Conservation (phyloP, 345 rosid species). For the Dimocarpus longan region DNA sequence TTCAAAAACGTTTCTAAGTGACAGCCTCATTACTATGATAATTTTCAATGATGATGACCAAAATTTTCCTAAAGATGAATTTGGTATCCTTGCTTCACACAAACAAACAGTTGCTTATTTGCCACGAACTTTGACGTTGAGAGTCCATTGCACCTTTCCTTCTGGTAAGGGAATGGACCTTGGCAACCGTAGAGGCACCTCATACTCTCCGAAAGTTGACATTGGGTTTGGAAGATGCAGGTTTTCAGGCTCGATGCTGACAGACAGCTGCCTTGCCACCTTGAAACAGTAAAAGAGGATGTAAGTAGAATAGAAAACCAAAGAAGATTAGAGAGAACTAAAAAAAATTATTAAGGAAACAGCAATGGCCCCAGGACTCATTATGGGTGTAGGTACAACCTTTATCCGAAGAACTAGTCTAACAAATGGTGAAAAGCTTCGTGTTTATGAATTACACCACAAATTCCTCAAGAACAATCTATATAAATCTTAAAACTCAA, state of each 20-base stretch:
- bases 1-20: background rate
- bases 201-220: constrained; percentile 70
- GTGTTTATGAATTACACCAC: background rate
- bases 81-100: background rate
- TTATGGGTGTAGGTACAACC: no score
- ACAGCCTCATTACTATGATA: background rate
- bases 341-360: background rate
- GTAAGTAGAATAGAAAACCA: background rate
- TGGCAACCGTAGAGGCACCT: constrained; percentile 76
- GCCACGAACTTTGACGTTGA: constrained; percentile 78
- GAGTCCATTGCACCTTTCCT: constrained; percentile 79
- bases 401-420: background rate
- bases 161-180: constrained; percentile 79
- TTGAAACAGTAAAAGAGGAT: constrained; percentile 22
- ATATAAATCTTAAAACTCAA: background rate
- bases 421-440: background rate
- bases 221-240: constrained; percentile 62
- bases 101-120: constrained; percentile 34
- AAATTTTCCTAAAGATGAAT: background rate
- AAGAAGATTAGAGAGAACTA: background rate
- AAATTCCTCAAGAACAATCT: background rate
- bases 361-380: background rate
- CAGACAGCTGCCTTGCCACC: constrained; percentile 86
- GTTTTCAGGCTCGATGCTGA: constrained; percentile 74
- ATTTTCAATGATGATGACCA: background rate